Evolutionary conservation across 352 stramenopile species (phyloP), one percentile per base, ranked within the genome.

Genomic region (Phytophthora europaea): DNA sequence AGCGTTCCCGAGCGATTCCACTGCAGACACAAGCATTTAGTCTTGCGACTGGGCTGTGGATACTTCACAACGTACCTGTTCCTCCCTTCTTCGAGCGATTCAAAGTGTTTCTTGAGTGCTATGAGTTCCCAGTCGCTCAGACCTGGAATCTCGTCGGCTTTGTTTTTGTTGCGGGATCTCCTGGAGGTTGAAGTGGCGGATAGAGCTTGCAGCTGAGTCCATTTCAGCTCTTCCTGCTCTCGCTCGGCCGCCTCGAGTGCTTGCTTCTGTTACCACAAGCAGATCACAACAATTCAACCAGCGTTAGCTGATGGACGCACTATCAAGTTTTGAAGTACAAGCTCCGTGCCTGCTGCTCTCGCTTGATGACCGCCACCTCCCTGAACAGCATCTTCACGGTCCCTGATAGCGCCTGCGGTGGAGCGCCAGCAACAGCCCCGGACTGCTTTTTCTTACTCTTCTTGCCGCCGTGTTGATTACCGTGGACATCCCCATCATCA

Each of bases 311-410:
- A 18, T 33, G 2, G 4, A 43, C 43, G 18, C 1, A 13, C 47
- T 53, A 53, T 20, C 15, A 28, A 7, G 47, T 28, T 53, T 10
- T 15, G 16, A 10, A 53, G 10, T 23, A 15, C 28, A 38, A 53
- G 47, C 3, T 18, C 4, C 51, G 4, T 54, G 83, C 84, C 65
- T 88, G 70, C 15, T 82, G 76, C 33, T 88, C 76, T 2, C 82
- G 67, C 61, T 88, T 78, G 48, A 86, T 88, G 18, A 54, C 67
- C 6, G 81, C 76, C 2, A 94, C 79, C 53, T 93, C 87, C 33
- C 82, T 81, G 60, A 94, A 90, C 4, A 95, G 79, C 63, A 95
- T 75, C 55, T 85, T 87, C 20, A 94, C 88, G 0, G 84, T 94
- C 1, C 85, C 83, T 9, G 87, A 94, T 68, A 93, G 72, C 23